Evolutionary conservation across 495 filamentous ascomycete genomes (phyloP), one percentile per base, ranked within the genome.

Genomic region (Delitschia confertaspora): DNA sequence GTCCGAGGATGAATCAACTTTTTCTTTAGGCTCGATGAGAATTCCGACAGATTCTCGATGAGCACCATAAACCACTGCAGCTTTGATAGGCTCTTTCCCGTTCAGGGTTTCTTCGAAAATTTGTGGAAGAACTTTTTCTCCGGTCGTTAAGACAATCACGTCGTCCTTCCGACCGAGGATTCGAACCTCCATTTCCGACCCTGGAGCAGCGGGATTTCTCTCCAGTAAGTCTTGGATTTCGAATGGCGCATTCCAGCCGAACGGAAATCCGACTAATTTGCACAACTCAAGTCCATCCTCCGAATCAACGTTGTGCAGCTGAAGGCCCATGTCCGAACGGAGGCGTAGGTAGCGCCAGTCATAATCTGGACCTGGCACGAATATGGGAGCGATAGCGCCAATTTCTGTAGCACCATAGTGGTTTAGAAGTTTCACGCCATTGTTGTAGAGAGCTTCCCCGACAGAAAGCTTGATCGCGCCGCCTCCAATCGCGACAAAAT

Each of bases 401-500:
- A 48, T 52, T 38, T 69, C 66, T 7, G 65, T 69, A 2, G 57
- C 45, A 2, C 65, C 66, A 29, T 61, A 68, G 25, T 60, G 59
- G 32, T 64, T 65, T 16, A 69, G 38, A 1, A 67, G 39, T 18
- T 42, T 57, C 2, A 68, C 59, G 1, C 60, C 53, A 11, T 34
- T 33, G 0, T 40, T 11, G 3, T 18, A 17, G 1, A 69, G 49
- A 16, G 26, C 37, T 1, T 49, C 31, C 3, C 52, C 61, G 0
- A 60, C 44, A 0, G 33, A 18, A 2, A 42, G 19, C 31, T 63
- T 65, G 1, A 70, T 49, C 1, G 56, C 49, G 0, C 65, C 68
- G 6, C 69, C 69, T 6, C 69, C 69, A 18, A 59, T 56, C 10
- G 57, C 61, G 7, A 73, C 61, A 44, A 68, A 73, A 16, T 67